These are phyloP conservation scores for Fusarium mundagurra DNA, from an alignment of 2,329 filamentous ascomycete species.

Conservation along the genomic window DNA sequence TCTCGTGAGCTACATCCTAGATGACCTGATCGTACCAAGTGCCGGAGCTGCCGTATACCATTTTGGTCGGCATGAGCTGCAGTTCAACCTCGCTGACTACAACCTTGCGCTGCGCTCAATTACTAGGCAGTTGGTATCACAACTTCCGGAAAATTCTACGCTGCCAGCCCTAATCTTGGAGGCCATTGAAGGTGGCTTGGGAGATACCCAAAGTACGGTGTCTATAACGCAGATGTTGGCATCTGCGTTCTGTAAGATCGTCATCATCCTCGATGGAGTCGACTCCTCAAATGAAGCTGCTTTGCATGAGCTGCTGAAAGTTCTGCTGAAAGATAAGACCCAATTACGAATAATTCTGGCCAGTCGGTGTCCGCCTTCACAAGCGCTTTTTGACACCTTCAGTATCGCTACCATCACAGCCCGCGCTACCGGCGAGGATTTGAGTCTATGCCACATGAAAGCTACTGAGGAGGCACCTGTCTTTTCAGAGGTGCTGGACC, in stretches of 20 bases:
- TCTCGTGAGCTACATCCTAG: not conserved
- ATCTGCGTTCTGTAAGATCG: rapidly evolving
- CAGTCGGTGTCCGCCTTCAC: not conserved
- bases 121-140: not conserved
- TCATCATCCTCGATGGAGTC: not conserved
- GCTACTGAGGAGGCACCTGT: not conserved
- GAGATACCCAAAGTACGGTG: rapidly evolving
- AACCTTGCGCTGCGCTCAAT: not conserved
- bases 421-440: not conserved
- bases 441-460: not conserved
- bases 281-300: not conserved
- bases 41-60: not conserved
- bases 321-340: rapidly evolving
- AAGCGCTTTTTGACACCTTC: rapidly evolving
- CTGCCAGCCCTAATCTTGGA: rapidly evolving
- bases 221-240: not conserved
- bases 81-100: not conserved
- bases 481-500: not conserved
- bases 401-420: not conserved
- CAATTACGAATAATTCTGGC: not conserved
- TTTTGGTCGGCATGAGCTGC: not conserved
- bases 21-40: rapidly evolving
- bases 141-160: not conserved
- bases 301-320: rapidly evolving
- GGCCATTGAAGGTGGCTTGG: not conserved